phyloP scores from a whole-genome alignment of 225 moss, liverwort and hornwort species.

The Physcomitrellopsis africana region DNA sequence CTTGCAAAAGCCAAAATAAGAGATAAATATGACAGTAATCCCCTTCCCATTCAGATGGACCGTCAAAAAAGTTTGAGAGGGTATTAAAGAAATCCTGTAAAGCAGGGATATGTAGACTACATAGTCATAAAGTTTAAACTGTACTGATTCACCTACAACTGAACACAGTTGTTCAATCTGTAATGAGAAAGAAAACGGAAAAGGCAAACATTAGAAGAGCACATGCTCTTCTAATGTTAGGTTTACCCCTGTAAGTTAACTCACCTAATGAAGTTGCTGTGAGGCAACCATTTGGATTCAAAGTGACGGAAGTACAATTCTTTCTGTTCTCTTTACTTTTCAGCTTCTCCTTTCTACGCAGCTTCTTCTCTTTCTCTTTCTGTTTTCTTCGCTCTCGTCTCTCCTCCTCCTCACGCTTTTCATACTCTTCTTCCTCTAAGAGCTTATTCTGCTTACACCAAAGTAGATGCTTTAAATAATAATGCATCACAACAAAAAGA shows the following conservation, averaged over 20 bases:
- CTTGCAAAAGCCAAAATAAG: no score
- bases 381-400: conserved; percentile 91
- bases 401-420: conserved; percentile 99
- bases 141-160: background rate
- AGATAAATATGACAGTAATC: no score
- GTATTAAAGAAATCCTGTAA: no score
- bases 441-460: conserved; percentile 82
- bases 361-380: conserved; percentile 97
- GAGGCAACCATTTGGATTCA: conserved; percentile 54
- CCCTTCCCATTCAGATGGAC: no score
- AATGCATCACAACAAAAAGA: no score
- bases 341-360: conserved; percentile 94
- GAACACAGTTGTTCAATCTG: background rate
- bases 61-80: no score
- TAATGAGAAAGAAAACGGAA: no score
- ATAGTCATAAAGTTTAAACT: background rate
- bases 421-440: conserved; percentile 98
- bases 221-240: no score
- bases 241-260: background rate
- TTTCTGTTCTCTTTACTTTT: conserved; percentile 88
- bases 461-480: background rate
- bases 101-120: no score
- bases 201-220: no score
- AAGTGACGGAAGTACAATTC: conserved; percentile 45
- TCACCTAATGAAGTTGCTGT: conserved; percentile 49